A percentile compares a stretch with the other conserved stretches of the same genome.
These are phyloP conservation scores for Diaporthe sp. DNA, from an alignment of 2,329 filamentous ascomycete species.

Conservation along the genomic window DNA sequence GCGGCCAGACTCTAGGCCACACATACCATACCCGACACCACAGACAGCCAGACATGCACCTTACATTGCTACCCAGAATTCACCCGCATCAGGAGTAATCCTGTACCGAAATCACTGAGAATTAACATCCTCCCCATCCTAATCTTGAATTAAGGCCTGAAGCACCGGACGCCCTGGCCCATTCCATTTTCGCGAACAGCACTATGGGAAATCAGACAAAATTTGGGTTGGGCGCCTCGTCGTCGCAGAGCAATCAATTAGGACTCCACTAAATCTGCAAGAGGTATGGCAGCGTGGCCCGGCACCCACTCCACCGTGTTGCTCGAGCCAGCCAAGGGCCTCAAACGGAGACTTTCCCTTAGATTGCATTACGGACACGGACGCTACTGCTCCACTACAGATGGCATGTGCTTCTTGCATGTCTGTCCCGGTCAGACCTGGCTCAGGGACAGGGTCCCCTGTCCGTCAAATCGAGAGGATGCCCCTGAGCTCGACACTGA, in stretches of 20 bases:
- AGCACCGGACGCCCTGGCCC: conserved; percentile 23
- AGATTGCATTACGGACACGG: conserved; percentile 40
- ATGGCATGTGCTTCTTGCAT: conserved; percentile 37
- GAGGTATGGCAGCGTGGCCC: conserved; percentile 31
- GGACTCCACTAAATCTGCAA: conserved; percentile 33
- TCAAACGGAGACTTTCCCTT: conserved; percentile 40
- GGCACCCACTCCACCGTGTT: conserved; percentile 1
- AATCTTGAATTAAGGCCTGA: conserved; percentile 23
- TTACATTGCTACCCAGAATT: conserved; percentile 18
- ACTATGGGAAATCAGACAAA: conserved; percentile 25
- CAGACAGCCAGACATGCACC: conserved; percentile 2
- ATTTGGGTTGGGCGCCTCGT: conserved; percentile 38
- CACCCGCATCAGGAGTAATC: conserved; percentile 11
- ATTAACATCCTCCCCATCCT: conserved; percentile 8
- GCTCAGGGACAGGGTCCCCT: conserved; percentile 25
- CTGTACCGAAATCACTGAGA: conserved; percentile 26
- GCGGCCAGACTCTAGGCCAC: conserved; percentile 4
- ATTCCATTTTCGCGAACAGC: not conserved
- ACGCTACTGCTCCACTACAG: conserved; percentile 38
- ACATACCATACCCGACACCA: no score
- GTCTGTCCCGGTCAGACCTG: conserved; percentile 33
- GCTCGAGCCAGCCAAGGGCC: conserved; percentile 18
- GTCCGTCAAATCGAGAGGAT: conserved; percentile 17
- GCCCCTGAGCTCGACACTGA: conserved; percentile 21
- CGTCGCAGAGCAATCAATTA: conserved; percentile 36